A percentile compares a stretch with the other conserved stretches of the same genome.
Conservation (phyloP, 352 stramenopile species). For the Aphanomyces invadans region DNA sequence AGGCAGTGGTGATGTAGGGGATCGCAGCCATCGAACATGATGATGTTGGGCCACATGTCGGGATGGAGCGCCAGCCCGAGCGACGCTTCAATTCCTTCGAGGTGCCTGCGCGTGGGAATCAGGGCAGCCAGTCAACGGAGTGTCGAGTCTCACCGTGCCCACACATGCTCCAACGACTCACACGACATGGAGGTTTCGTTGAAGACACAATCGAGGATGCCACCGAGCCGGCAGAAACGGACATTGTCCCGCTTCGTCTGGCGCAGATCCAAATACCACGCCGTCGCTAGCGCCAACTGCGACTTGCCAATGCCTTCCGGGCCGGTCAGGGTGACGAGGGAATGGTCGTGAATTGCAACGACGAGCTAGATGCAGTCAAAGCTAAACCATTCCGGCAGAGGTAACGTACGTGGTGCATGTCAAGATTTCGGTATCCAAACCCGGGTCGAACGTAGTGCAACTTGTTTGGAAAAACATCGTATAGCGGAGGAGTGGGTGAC, state of each 20-base stretch:
- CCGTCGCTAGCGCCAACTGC: slow-evolving; percentile 1
- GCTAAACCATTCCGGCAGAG: background rate
- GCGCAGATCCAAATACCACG: slow-evolving; percentile 4
- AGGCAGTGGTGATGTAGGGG: background rate
- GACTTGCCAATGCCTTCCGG: slow-evolving; percentile 12
- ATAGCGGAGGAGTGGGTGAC: background rate
- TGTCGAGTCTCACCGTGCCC: background rate
- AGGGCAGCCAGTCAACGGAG: no score
- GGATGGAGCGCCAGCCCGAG: background rate
- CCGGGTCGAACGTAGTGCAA: background rate
- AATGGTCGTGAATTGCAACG: background rate
- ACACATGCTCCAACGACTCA: background rate
- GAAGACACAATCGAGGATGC: background rate
- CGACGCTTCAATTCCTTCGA: background rate
- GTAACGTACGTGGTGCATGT: background rate
- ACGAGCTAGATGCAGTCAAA: background rate
- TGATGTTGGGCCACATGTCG: background rate
- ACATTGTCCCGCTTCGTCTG: background rate
- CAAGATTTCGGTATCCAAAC: slow-evolving; percentile 7
- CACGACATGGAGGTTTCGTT: background rate
- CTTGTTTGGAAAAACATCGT: background rate
- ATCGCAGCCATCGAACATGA: slow-evolving; percentile 5
- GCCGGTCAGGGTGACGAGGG: slow-evolving; percentile 8
- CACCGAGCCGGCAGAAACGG: background rate
- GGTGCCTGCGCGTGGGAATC: no score